Evolutionary conservation across 352 stramenopile genomes (phyloP), one percentile per base, ranked within the genome.

Genomic region (Pythium pectinolyticum): DNA sequence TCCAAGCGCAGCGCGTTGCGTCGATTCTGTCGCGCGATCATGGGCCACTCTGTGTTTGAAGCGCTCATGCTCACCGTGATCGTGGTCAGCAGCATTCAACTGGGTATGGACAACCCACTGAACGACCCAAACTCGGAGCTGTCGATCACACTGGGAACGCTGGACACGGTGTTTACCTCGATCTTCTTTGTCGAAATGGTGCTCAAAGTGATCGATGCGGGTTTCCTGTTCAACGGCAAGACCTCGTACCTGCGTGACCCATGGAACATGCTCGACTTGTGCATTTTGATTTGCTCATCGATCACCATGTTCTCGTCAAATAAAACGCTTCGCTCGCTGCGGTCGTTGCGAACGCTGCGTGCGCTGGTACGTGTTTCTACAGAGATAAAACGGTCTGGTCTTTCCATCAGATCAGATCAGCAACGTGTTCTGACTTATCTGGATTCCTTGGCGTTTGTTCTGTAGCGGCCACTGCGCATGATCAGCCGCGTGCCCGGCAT

Each of bases 211-310:
- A 37, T 94, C 43, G 78, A 85, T 19, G 39, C 74, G 9, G 86
- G 86, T 0, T 82, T 96, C 25, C 5, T 84, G 6, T 47, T 86
- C 31, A 85, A 82, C 30, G 73, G 84, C 27, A 54, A 61, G 22
- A 30, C 55, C 9, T 75, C 86, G 20, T 96, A 96, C 61, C 43
- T 96, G 19, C 68, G 77, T 17, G 67, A 85, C 49, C 60, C 69
- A 10, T 96, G 88, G 88, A 95, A 95, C 55, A 49, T 89, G 0
- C 64, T 96, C 37, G 86, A 96, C 53, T 80, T 89, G 49, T 27
- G 63, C 28, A 86, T 95, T 37, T 62, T 95, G 4, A 40, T 81
- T 11, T 69, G 82, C 22, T 88, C 78, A 0, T 62, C 84, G 2
- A 35, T 72, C 12, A 80, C 73, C 45, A 20, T 83, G 2, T 70